A percentile compares a stretch with the other conserved stretches of the same genome.
phyloP scores from a whole-genome alignment of 2,329 filamentous ascomycete species.

The Rachicladosporium sp. region DNA sequence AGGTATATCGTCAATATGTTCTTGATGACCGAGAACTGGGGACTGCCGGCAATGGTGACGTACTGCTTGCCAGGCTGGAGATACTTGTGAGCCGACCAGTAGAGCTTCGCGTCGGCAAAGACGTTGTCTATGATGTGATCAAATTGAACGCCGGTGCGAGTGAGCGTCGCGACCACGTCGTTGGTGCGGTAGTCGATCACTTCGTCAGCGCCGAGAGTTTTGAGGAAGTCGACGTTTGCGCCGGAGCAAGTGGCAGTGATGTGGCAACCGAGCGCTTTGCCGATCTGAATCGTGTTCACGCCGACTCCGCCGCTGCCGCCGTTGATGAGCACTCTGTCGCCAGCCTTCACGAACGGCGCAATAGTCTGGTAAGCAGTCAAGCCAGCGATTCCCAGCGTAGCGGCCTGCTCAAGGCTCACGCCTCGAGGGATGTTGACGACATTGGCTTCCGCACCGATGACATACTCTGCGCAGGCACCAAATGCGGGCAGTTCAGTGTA shows the following conservation, averaged over 20 bases:
- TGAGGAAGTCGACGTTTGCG: conserved; percentile 43
- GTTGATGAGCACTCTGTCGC: conserved; percentile 49
- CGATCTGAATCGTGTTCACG: conserved; percentile 48
- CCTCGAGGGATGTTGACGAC: conserved; percentile 20
- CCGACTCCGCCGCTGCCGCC: conserved; percentile 51
- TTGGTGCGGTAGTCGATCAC: conserved; percentile 46
- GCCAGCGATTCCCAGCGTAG: conserved; percentile 23
- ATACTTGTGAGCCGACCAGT: conserved; percentile 41
- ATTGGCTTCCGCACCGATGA: conserved; percentile 9
- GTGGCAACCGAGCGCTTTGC: conserved; percentile 45
- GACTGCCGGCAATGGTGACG: conserved; percentile 38
- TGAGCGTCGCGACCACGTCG: conserved; percentile 36
- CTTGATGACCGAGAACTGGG: conserved; percentile 20
- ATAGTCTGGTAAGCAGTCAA: conserved; percentile 27
- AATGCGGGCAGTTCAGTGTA: conserved; percentile 15
- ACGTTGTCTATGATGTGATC: conserved; percentile 46
- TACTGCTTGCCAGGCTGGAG: conserved; percentile 38
- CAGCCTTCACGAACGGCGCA: conserved; percentile 21
- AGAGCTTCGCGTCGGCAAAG: conserved; percentile 37
- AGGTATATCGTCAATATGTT: conserved; percentile 27
- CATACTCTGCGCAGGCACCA: conserved; percentile 26
- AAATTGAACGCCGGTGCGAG: conserved; percentile 35
- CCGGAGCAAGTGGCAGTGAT: conserved; percentile 48
- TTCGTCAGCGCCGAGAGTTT: conserved; percentile 47
- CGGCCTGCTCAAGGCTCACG: conserved; percentile 23